phyloP scores from a whole-genome alignment of 495 filamentous ascomycete genomes.

The Penicillium paradoxum region DNA sequence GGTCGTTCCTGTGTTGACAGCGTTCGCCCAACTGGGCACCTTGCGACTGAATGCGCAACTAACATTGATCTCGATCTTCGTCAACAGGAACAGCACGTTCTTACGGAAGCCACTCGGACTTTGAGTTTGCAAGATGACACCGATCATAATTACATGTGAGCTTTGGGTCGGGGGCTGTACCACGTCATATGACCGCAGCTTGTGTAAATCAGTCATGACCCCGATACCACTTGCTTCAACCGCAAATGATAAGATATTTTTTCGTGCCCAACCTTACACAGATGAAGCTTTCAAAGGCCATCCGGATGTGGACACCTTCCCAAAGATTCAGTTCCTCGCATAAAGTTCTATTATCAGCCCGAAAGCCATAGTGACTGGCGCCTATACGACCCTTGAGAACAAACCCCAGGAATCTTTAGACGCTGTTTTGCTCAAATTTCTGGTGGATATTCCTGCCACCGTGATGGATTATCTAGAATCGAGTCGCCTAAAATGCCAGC shows the following conservation, averaged over 20 bases:
- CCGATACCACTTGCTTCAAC: constrained; percentile 14
- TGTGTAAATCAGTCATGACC: constrained; percentile 40
- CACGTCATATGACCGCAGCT: constrained; percentile 35
- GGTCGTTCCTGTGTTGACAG: constrained; percentile 52
- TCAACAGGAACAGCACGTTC: constrained; percentile 48
- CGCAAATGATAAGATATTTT: constrained; percentile 5
- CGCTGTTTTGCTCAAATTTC: not conserved
- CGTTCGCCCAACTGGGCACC: constrained; percentile 56
- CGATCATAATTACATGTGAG: constrained; percentile 20
- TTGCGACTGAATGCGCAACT: constrained; percentile 49
- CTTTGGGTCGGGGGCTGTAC: constrained; percentile 41
- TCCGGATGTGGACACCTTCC: constrained; percentile 31
- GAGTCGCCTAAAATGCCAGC: constrained; percentile 5
- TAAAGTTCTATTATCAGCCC: constrained; percentile 19
- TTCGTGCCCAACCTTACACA: constrained; percentile 17
- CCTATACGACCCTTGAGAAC: constrained; percentile 14
- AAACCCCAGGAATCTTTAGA: constrained; percentile 11
- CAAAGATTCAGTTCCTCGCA: constrained; percentile 49
- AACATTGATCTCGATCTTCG: constrained; percentile 54
- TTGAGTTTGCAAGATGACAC: constrained; percentile 39
- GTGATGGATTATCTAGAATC: constrained; percentile 15
- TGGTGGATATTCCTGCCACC: constrained; percentile 9
- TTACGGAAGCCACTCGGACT: constrained; percentile 57
- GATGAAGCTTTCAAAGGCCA: constrained; percentile 24
- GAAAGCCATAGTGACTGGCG: constrained; percentile 10